Conservation (phyloP, 805 yeast genomes). For the Hermanozyma aechmeae region DNA sequence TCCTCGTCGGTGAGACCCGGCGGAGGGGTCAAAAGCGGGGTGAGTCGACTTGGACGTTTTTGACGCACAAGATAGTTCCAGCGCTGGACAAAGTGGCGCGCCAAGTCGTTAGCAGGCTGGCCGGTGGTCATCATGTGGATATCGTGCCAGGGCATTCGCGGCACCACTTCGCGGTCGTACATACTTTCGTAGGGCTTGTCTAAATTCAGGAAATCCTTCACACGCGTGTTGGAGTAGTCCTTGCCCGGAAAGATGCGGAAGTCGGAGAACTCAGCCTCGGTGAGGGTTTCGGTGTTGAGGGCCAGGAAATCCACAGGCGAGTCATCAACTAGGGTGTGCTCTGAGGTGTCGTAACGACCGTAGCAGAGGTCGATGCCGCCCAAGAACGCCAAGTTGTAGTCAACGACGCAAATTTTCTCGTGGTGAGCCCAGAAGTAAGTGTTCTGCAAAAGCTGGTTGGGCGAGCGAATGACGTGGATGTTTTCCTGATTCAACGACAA, state of each 20-base stretch:
- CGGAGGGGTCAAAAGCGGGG: conserved; percentile 90
- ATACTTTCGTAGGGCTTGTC: conserved; percentile 85
- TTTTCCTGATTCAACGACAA: conserved; percentile 73
- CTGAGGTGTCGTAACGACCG: conserved; percentile 95
- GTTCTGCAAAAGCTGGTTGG: conserved; percentile 87
- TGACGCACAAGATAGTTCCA: conserved; percentile 93
- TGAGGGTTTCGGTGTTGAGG: conserved; percentile 18
- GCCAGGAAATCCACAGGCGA: conserved; percentile 24
- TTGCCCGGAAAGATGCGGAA: conserved; percentile 87
- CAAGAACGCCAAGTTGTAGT: conserved; percentile 77
- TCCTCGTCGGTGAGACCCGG: conserved; percentile 75
- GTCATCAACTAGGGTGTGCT: conserved; percentile 84
- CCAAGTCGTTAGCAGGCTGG: conserved; percentile 84
- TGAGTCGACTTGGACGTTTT: conserved; percentile 87
- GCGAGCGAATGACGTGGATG: conserved; percentile 85
- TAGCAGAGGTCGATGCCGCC: conserved; percentile 96
- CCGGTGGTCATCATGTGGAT: conserved; percentile 95
- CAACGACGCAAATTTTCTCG: conserved; percentile 82
- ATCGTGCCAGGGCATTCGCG: conserved; percentile 99
- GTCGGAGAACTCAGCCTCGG: conserved; percentile 33
- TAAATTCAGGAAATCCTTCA: conserved; percentile 72
- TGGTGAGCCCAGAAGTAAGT: conserved; percentile 99
- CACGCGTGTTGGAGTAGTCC: conserved; percentile 94
- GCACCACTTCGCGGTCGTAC: conserved; percentile 73
- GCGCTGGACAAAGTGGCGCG: conserved; percentile 93